Conservation (phyloP, 495 filamentous ascomycete species). For the Pseudotulostoma volvatum region DNA sequence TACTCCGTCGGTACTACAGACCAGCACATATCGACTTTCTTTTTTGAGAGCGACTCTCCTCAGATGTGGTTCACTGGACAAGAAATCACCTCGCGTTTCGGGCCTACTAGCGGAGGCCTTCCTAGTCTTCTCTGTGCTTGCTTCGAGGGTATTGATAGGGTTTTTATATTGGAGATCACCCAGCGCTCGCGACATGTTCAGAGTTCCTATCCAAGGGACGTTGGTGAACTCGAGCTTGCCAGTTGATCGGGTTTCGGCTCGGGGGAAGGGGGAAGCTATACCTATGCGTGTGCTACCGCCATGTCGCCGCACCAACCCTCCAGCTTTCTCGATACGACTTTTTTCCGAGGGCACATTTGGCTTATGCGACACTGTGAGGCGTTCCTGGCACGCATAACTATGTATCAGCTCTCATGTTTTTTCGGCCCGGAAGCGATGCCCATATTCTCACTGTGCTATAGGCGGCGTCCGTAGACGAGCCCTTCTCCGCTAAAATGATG, state of each 20-base stretch:
- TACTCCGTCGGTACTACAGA: slow-evolving; percentile 20
- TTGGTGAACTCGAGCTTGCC: background rate
- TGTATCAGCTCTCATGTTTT: too few species aligned
- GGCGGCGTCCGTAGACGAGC: slow-evolving; percentile 16
- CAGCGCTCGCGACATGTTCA: slow-evolving; percentile 30
- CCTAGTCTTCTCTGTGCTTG: slow-evolving; percentile 1
- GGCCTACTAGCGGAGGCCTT: slow-evolving; percentile 4
- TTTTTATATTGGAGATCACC: slow-evolving; percentile 29
- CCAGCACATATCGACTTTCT: slow-evolving; percentile 17
- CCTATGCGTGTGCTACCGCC: slow-evolving; percentile 19
- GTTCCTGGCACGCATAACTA: slow-evolving; percentile 15
- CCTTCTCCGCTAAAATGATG: slow-evolving; percentile 20
- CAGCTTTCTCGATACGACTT: slow-evolving; percentile 21
- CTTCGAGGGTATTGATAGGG: slow-evolving; percentile 16
- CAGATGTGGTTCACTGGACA: slow-evolving; percentile 22
- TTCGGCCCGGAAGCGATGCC: too few species aligned
- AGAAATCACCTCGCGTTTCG: slow-evolving; percentile 13
- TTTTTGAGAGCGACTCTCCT: slow-evolving; percentile 10
- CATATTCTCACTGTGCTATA: too few species aligned
- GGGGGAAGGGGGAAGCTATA: slow-evolving; percentile 6
- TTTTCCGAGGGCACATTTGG: slow-evolving; percentile 18
- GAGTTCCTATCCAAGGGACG: slow-evolving; percentile 9
- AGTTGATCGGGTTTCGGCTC: background rate
- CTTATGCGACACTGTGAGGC: slow-evolving; percentile 23
- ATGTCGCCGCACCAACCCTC: slow-evolving; percentile 14